Conservation (phyloP, 148 eudicot genomes). For the Persicaria tinctoria region DNA sequence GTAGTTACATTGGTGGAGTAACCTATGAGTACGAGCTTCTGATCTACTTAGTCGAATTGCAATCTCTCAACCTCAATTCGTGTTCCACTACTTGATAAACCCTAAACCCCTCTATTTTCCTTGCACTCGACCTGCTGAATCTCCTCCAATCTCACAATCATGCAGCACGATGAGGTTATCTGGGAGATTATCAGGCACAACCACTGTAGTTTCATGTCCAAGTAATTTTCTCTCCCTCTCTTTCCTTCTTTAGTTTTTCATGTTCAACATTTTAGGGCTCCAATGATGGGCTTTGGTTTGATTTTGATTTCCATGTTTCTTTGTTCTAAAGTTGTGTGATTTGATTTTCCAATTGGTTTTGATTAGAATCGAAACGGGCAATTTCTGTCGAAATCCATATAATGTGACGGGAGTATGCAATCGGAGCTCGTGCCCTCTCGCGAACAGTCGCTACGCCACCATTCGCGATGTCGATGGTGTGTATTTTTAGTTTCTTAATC, state of each 20-base stretch:
- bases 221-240: constrained; percentile 31
- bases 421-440: constrained; percentile 98
- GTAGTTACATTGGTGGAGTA: no score
- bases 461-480: constrained; percentile 84
- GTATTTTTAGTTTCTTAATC: constrained; percentile 1
- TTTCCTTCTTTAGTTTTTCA: not conserved
- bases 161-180: constrained; percentile 98
- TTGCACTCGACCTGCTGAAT: not conserved
- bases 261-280: not conserved
- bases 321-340: not conserved
- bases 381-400: constrained; percentile 88
- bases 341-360: constrained; percentile 5
- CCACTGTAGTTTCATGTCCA: constrained; percentile 95
- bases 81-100: no score
- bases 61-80: no score
- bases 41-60: no score
- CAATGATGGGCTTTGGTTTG: not conserved
- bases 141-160: constrained; percentile 13
- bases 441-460: constrained; percentile 89
- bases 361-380: constrained; percentile 71
- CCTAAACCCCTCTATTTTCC: no score
- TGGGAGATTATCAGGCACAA: constrained; percentile 96
- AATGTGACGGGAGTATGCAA: constrained; percentile 91
- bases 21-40: no score
- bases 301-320: not conserved